These are phyloP conservation scores for Mortierella sp. DNA, from an alignment of 371 early-diverging fungal genomes.

Conservation along the genomic window DNA sequence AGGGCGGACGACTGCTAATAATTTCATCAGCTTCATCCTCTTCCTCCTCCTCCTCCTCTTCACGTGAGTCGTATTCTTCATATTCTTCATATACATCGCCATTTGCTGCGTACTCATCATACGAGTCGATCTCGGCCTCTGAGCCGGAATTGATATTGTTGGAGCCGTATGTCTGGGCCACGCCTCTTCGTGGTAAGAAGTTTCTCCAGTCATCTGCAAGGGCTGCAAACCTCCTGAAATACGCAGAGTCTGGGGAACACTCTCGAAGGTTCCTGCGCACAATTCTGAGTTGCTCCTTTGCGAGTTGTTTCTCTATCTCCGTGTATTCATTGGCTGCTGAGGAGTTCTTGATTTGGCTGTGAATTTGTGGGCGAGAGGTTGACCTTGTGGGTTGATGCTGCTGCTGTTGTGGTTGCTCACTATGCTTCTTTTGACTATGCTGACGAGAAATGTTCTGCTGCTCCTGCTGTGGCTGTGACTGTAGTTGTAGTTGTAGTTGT, in stretches of 20 bases:
- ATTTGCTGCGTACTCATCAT: background rate
- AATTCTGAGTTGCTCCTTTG: conserved; percentile 33
- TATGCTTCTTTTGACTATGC: background rate
- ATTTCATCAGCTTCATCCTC: background rate
- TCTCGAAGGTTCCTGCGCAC: conserved; percentile 32
- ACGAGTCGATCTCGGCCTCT: background rate
- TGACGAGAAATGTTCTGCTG: background rate
- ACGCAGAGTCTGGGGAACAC: conserved; percentile 24
- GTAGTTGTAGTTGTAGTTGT: background rate
- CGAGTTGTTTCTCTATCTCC: conserved; percentile 18
- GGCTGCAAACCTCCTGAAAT: conserved; percentile 33
- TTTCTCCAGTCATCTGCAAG: conserved; percentile 47
- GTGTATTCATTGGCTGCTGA: background rate
- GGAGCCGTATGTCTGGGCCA: background rate
- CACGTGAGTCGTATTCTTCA: background rate
- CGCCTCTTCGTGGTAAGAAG: conserved; percentile 23
- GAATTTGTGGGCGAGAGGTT: background rate
- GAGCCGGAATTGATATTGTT: background rate
- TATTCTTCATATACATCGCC: conserved; percentile 3
- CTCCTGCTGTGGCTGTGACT: background rate
- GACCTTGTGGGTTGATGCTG: conserved; percentile 11
- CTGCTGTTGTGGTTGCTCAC: background rate
- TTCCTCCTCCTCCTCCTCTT: background rate
- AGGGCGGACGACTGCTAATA: too few relatives aligned
- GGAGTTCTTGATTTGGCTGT: background rate